Conservation (phyloP, 176 grass and related monocot species). For the Zoysia pacifica region DNA sequence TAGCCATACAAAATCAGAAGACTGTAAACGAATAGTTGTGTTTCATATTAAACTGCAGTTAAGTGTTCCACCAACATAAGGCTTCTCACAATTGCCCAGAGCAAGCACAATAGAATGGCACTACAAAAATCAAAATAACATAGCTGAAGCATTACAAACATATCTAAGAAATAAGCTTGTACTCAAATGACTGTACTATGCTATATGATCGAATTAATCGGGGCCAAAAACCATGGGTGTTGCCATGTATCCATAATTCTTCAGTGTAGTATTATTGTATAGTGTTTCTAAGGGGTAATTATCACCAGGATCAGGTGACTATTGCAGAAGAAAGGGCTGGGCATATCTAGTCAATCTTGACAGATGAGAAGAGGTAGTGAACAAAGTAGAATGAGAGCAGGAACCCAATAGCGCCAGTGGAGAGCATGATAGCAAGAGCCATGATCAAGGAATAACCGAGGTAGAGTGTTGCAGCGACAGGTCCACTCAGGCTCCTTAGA, state of each 20-base stretch:
- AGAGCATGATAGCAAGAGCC: constrained; percentile 79
- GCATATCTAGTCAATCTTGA: constrained; percentile 77
- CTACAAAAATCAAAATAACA: constrained; percentile 41
- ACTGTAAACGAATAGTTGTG: constrained; percentile 29
- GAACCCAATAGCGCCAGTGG: constrained; percentile 77
- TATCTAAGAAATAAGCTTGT: constrained; percentile 40
- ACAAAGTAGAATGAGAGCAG: constrained; percentile 86
- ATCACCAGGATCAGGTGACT: constrained; percentile 47
- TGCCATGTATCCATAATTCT: constrained; percentile 36
- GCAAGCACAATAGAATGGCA: constrained; percentile 47
- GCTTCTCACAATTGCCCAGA: constrained; percentile 42
- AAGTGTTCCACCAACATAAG: constrained; percentile 38
- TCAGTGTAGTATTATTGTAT: constrained; percentile 46
- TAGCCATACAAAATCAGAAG: not conserved
- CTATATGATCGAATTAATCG: constrained; percentile 44
- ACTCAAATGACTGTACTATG: constrained; percentile 33
- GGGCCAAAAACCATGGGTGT: constrained; percentile 36
- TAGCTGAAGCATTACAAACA: constrained; percentile 41
- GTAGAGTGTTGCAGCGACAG: constrained; percentile 69
- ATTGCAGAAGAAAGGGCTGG: constrained; percentile 24
- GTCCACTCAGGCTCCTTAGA: constrained; percentile 79
- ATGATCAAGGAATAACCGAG: constrained; percentile 82
- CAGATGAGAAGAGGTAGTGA: constrained; percentile 90
- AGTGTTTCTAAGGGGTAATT: constrained; percentile 46
- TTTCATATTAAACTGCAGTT: constrained; percentile 37